These are phyloP conservation scores for Rosa chinensis DNA, from an alignment of 306 rosid species.

Conservation along the genomic window DNA sequence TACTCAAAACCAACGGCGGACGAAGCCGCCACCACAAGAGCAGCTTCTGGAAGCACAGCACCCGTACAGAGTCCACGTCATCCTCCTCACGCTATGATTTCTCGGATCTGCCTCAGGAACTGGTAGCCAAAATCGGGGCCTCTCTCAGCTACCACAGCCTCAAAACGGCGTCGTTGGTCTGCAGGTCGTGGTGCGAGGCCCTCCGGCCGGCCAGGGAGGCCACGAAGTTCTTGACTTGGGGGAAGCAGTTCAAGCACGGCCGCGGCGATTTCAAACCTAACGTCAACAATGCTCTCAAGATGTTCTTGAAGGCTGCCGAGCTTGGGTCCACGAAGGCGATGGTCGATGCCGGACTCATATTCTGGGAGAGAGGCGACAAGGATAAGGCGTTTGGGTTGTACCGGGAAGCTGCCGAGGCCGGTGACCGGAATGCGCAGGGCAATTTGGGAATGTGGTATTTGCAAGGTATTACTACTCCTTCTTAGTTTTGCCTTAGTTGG, in stretches of 20 bases:
- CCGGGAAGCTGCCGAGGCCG: constrained; percentile 59
- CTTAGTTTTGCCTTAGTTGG: no score
- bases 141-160: constrained; percentile 60
- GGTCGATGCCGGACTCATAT: constrained; percentile 88
- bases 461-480: constrained; percentile 46
- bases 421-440: constrained; percentile 76
- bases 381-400: constrained; percentile 54
- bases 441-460: constrained; percentile 80
- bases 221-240: constrained; percentile 59
- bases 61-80: not conserved
- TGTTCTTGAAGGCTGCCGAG: constrained; percentile 65
- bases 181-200: constrained; percentile 78
- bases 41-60: constrained; percentile 8
- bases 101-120: constrained; percentile 70
- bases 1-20: constrained; percentile 11
- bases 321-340: constrained; percentile 74
- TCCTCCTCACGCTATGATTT: constrained; percentile 35
- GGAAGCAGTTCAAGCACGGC: constrained; percentile 88
- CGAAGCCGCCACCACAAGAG: not conserved
- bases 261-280: constrained; percentile 45
- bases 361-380: constrained; percentile 70
- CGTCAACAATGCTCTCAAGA: constrained; percentile 61
- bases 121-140: constrained; percentile 51
- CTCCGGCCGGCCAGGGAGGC: constrained; percentile 70
- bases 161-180: constrained; percentile 62